Percentiles rank a stretch among this genome's conserved stretches.
Conservation (phyloP, 2,329 filamentous ascomycete species). For the Tolypocladium inflatum region DNA sequence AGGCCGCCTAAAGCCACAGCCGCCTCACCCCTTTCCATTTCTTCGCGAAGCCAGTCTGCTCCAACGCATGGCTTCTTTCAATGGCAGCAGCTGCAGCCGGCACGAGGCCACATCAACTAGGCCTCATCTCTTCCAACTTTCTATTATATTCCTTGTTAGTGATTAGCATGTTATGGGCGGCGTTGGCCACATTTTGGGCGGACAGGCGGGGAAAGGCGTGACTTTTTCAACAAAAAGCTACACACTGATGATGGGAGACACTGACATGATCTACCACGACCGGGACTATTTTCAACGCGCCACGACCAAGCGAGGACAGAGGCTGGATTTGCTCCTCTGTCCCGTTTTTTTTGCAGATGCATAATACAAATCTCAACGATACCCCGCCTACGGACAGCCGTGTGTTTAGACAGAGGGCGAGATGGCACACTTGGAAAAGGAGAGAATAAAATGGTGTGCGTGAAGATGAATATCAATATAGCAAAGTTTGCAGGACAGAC, state of each 20-base stretch:
- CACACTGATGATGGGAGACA: slow-evolving; percentile 11
- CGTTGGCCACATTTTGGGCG: slow-evolving; percentile 5
- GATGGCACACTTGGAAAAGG: not conserved
- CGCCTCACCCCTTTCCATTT: not conserved
- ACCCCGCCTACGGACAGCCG: slow-evolving; percentile 19
- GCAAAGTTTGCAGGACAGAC: not conserved
- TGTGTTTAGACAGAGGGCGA: slow-evolving; percentile 7
- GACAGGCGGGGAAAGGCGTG: slow-evolving; percentile 14
- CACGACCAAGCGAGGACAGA: slow-evolving; percentile 3
- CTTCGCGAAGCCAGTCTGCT: slow-evolving; percentile 1
- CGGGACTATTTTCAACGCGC: slow-evolving; percentile 3
- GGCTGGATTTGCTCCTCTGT: not conserved
- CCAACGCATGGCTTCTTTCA: slow-evolving; percentile 5
- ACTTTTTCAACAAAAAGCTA: slow-evolving; percentile 34
- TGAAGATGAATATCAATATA: not conserved
- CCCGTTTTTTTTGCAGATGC: slow-evolving; percentile 17
- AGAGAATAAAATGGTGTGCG: not conserved
- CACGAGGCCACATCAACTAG: slow-evolving; percentile 5
- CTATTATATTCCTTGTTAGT: slow-evolving; percentile 10
- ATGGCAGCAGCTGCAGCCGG: slow-evolving; percentile 3
- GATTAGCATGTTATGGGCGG: slow-evolving; percentile 6
- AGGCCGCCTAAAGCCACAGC: slow-evolving; percentile 2
- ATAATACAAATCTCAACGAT: slow-evolving; percentile 30
- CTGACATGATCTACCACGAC: slow-evolving; percentile 2
- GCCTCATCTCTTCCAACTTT: slow-evolving; percentile 2